phyloP scores from a whole-genome alignment of 1,284 basidiomycete species.

The Ceratobasidium sp. region DNA sequence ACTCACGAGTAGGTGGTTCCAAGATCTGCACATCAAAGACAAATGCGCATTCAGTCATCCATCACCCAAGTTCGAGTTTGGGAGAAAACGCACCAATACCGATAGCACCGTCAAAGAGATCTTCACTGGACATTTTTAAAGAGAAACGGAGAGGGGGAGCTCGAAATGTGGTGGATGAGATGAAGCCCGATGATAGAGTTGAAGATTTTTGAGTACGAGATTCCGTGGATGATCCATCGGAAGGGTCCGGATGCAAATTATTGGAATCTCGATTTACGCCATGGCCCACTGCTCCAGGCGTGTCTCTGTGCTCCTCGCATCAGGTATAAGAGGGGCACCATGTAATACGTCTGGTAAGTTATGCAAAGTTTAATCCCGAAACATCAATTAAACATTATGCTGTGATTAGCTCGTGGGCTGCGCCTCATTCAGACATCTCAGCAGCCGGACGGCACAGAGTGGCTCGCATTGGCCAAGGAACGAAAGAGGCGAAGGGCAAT shows the following conservation, averaged over 20 bases:
- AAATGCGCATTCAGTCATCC: constrained; percentile 34
- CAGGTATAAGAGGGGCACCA: background rate
- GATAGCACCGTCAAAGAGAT: constrained; percentile 94
- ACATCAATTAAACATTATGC: background rate
- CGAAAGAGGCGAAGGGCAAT: constrained; percentile 51
- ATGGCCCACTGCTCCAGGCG: constrained; percentile 12
- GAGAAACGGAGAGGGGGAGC: constrained; percentile 44
- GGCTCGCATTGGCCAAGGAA: constrained; percentile 44
- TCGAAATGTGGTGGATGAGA: constrained; percentile 44
- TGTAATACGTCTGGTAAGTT: background rate
- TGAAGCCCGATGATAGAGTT: constrained; percentile 37
- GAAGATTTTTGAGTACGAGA: constrained; percentile 33
- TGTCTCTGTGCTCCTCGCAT: background rate
- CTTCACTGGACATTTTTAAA: constrained; percentile 81
- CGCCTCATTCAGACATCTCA: constrained; percentile 21
- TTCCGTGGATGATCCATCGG: constrained; percentile 19
- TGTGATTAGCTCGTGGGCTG: background rate
- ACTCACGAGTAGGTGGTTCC: constrained; percentile 90
- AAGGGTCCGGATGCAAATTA: constrained; percentile 35
- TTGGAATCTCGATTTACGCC: constrained; percentile 1
- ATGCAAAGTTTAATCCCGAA: background rate
- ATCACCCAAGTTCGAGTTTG: constrained; percentile 4
- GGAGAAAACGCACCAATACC: constrained; percentile 70
- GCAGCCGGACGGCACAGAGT: constrained; percentile 14
- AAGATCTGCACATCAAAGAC: constrained; percentile 34